These are phyloP conservation scores for Phialophora chinensis DNA, from an alignment of 2,329 filamentous ascomycete species.

Conservation along the genomic window DNA sequence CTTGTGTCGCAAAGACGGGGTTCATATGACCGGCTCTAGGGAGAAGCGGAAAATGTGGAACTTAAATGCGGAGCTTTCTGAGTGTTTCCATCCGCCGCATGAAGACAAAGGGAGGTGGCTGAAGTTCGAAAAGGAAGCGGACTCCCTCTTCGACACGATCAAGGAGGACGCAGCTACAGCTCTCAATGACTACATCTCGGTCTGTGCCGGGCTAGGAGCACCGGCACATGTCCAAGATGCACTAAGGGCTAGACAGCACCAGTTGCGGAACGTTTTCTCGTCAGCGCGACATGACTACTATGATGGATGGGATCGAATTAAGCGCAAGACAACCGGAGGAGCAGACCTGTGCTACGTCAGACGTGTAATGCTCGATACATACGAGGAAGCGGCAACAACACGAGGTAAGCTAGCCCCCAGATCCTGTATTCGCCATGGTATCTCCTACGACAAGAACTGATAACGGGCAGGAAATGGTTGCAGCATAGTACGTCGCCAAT, in stretches of 20 bases:
- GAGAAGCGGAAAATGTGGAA: not conserved
- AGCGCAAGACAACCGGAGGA: not conserved
- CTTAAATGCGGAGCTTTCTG: not conserved
- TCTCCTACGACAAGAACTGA: not conserved
- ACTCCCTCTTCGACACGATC: not conserved
- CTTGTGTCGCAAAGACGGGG: not conserved
- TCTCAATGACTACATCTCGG: not conserved
- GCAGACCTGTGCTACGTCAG: not conserved
- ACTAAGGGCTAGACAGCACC: not conserved
- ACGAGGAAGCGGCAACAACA: not conserved
- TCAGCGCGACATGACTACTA: not conserved
- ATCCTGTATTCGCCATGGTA: not conserved
- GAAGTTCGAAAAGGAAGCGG: not conserved
- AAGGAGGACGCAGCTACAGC: not conserved
- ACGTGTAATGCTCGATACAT: not conserved
- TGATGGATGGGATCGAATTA: not conserved
- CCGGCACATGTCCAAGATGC: not conserved
- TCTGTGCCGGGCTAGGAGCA: not conserved
- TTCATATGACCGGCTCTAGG: not conserved
- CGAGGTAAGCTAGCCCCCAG: not conserved
- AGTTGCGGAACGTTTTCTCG: not conserved
- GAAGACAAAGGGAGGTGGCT: not conserved
- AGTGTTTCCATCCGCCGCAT: not conserved
- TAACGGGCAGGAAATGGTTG: not conserved
- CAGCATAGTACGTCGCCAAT: not conserved